Evolutionary conservation across 176 grass and related monocot genomes (phyloP), one percentile per base, ranked within the genome.

Genomic region (Phragmites australis): DNA sequence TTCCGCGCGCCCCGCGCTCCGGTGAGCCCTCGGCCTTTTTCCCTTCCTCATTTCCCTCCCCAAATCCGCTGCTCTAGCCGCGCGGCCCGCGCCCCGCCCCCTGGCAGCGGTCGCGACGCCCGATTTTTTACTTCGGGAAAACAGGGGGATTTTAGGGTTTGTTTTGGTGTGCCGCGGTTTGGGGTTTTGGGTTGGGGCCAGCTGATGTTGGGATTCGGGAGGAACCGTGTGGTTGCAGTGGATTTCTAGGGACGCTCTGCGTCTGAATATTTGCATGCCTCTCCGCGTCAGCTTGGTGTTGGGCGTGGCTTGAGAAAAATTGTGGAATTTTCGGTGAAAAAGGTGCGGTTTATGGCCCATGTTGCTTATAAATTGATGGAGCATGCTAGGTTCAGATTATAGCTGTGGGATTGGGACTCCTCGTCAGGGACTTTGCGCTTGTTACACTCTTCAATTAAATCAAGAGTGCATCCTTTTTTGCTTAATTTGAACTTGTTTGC

Each of bases 11-110:
- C 8, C 75, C 62, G 44, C 72, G 71, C 47, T 42, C 42, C 51
- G 87, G 87, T 84, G 62, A 74, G 87, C 10, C 22, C 22, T 16
- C 43, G 19, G 8, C 4, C 44, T 40, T 7, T 69, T 25, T 18
- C 16, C 3, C 45, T 3, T 53, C 8, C 3, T 8, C 6, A 1
- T 37, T 2, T 17, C 26, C 25, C 59, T 3, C 15, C 3, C 19
- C 45, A 17, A 64, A 21, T 22, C 41, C 42, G 66, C 17, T 5
- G 19, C 62, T 11, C 67, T 19, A 31, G 29, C 26, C 31, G 52
- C 32, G 42, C 57, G 26, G 64, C 23, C 31, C n/a, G 42, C 8
- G 32, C 63, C 15, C n/a, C 27, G 6, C 18, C 62, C 19, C 2
- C 41, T 40, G 5, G n/a, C n/a, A n/a, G 75, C 9, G 80, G 44